Evolutionary conservation across 2,329 filamentous ascomycete species (phyloP), one percentile per base, ranked within the genome.

Genomic region (Remersonia thermophila): DNA sequence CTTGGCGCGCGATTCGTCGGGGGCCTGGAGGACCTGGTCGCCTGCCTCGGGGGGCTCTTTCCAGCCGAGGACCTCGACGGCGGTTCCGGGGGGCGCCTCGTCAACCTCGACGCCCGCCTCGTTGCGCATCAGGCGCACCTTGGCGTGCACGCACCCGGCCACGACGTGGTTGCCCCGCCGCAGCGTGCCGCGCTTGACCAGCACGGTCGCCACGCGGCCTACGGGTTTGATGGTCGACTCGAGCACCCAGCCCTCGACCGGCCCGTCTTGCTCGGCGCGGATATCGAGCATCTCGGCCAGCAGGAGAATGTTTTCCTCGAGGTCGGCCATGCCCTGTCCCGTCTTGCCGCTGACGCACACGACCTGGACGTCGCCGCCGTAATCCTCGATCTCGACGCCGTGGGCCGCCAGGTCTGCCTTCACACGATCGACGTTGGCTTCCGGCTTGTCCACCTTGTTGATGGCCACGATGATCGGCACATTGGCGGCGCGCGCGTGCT

Each of bases 381-480:
- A 93, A 53, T 96, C 91, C 61, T 98, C 91, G 37, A 98, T 81
- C 49, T 94, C 82, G 20, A 98, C 77, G 7, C 83, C 85, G 51
- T 94, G 71, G 2, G 77, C 69, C 7, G 83, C 76, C 16, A 98
- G 75, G 55, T 96, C 91, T 38, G 79, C 69, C 61, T 96, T 96
- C 43, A 96, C 87, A 32, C 76, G 73, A 29, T 95, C 81, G 9
- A 86, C 62, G 35, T 85, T 75, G 4, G 83, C 79, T 41, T 83
- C 80, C 41, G 81, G 76, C 60, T 91, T 94, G 62, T 98, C 91
- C 35, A 94, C 74, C 61, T 98, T 98, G 66, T 91, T 98, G 61
- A 96, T 89, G 12, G 93, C 93, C 34, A 98, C 91, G 40, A 98
- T 94, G 33, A 98, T 89, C 4, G 91, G 89, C 1, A 96, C 91